Evolutionary conservation across 2,329 filamentous ascomycete genomes (phyloP).

Genomic region (Aspergillus transmontanensis): DNA sequence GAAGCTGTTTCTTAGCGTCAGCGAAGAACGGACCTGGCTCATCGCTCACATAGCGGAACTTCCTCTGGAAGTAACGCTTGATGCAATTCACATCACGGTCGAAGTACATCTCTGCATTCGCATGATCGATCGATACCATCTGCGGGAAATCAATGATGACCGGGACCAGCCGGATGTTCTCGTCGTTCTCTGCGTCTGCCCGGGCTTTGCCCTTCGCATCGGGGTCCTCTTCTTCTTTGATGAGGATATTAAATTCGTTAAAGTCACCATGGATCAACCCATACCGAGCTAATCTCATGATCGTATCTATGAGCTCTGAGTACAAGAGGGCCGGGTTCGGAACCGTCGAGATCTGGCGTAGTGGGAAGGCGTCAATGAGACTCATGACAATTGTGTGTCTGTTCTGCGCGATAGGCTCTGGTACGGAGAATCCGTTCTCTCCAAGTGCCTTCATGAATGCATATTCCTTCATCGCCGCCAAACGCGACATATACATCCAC

Average conservation of each 20-base stretch:
- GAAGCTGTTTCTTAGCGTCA: slow-evolving; percentile 74
- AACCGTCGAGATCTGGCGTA: slow-evolving; percentile 83
- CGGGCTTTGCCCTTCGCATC: slow-evolving; percentile 41
- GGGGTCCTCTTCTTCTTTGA: slow-evolving; percentile 68
- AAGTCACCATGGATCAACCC: slow-evolving; percentile 97
- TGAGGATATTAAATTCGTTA: slow-evolving; percentile 98
- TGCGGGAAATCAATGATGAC: slow-evolving; percentile 97
- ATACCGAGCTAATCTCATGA: slow-evolving; percentile 78
- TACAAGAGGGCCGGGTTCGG: slow-evolving; percentile 85
- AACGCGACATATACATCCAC: slow-evolving; percentile 97
- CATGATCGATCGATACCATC: slow-evolving; percentile 93
- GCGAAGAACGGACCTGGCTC: slow-evolving; percentile 82
- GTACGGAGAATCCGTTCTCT: slow-evolving; percentile 85
- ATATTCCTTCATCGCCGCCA: slow-evolving; percentile 92
- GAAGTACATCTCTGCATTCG: slow-evolving; percentile 96
- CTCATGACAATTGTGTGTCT: slow-evolving; percentile 97
- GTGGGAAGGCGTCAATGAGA: slow-evolving; percentile 85
- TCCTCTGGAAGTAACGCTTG: slow-evolving; percentile 87
- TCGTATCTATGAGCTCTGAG: slow-evolving; percentile 83
- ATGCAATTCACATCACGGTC: slow-evolving; percentile 94
- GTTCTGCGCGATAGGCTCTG: slow-evolving; percentile 83
- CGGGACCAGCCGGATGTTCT: slow-evolving; percentile 64
- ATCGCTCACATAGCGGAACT: slow-evolving; percentile 84
- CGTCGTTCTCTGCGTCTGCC: slow-evolving; percentile 30
- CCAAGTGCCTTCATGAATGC: slow-evolving; percentile 88